Evolutionary conservation across 495 filamentous ascomycete genomes (phyloP), one percentile per base, ranked within the genome.

Genomic region (Glonium stellatum): DNA sequence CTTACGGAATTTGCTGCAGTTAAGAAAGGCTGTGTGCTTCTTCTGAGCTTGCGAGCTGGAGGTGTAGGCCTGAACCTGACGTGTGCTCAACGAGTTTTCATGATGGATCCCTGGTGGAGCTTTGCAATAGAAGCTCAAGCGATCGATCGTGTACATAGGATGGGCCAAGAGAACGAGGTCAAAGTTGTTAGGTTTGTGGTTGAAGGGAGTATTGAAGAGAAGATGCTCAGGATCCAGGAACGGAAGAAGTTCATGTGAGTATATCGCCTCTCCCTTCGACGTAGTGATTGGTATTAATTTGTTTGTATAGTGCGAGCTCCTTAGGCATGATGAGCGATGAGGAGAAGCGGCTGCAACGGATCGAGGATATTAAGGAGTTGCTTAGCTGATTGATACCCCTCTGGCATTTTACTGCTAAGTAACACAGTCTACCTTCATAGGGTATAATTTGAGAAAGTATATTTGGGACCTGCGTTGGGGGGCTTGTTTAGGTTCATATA

Each of bases 61-160:
- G 93, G 93, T 31, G 93, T 98, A 1, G 93, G 93, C 0, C 77
- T 98, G 39, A 98, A 98, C 67, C 77, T 99, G 46, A 97, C 92
- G 4, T 82, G 82, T 55, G 93, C 93, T 15, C 88, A 84, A 63
- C 77, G 87, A 55, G 95, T 97, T 11, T 97, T 86, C 71, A 90
- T 99, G 87, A 96, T 97, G 92, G 95, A 99, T 73, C 92, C 95
- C 0, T 99, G 95, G 95, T 99, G 95, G 95, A 93, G 89, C 63
- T 97, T 89, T 71, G 92, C 95, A 3, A 84, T 97, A 23, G 95
- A 99, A 72, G 90, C 91, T 10, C 95, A 99, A 71, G 95, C 95
- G 23, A 96, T 99, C 64, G 95, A 99, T 76, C 87, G 95, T 4
- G 91, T 99, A n/a, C 95, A 99, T 74, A 84, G 95, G 9, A 96